Percentiles rank a stretch among this genome's conserved stretches.
These are phyloP conservation scores for Cymbopogon flexuosus DNA, from an alignment of 202 grass and related monocot species.

Conservation along the genomic window DNA sequence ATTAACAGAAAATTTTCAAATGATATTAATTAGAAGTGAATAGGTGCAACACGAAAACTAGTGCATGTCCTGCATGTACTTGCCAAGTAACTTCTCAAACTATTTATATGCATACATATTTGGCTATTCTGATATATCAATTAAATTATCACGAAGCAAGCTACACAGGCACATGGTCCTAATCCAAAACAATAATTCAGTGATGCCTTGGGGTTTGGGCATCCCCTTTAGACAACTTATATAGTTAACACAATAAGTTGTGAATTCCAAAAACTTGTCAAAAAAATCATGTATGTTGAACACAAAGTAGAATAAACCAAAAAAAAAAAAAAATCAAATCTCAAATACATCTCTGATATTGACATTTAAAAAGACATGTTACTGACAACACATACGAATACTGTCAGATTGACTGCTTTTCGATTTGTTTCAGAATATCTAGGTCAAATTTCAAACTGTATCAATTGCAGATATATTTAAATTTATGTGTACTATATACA, in stretches of 20 bases:
- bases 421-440: background rate
- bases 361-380: background rate
- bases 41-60: background rate
- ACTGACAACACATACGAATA: background rate
- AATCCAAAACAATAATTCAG: background rate
- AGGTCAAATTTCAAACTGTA: background rate
- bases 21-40: background rate
- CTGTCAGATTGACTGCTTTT: background rate
- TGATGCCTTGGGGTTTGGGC: background rate
- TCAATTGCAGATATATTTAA: background rate
- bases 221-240: background rate
- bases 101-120: background rate
- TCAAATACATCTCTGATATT: background rate
- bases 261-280: background rate
- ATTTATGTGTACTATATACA: background rate
- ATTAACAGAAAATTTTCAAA: background rate
- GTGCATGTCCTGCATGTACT: background rate
- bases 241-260: background rate
- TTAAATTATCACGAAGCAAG: background rate
- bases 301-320: background rate
- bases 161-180: constrained; percentile 1
- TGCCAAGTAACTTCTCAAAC: background rate
- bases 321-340: background rate
- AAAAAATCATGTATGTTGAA: background rate
- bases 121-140: background rate